These are phyloP conservation scores for Aspergillus kassunensis DNA, from an alignment of 495 filamentous ascomycete genomes.

Conservation along the genomic window DNA sequence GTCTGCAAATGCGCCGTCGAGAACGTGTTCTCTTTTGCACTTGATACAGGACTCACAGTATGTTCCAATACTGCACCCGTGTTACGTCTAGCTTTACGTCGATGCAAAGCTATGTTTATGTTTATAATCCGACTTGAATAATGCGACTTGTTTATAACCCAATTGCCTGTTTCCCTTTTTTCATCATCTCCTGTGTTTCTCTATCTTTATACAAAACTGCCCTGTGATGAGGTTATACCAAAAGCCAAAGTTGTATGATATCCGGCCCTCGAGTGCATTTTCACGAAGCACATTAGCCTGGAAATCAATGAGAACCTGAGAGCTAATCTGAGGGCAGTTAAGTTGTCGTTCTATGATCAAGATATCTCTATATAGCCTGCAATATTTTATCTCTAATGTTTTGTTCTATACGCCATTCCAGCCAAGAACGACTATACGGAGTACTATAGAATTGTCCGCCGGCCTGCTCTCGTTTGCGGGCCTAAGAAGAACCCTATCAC, in stretches of 20 bases:
- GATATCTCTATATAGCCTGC: not conserved
- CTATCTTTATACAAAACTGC: slow-evolving; percentile 15
- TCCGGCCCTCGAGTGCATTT: slow-evolving; percentile 28
- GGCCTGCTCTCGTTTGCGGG: too few species aligned
- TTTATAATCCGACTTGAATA: not conserved
- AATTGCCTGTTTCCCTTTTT: not conserved
- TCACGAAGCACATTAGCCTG: slow-evolving; percentile 21
- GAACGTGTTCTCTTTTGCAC: too few species aligned
- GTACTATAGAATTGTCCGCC: too few species aligned
- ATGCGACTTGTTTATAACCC: too few species aligned
- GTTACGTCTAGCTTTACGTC: too few species aligned
- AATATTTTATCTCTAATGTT: too few species aligned
- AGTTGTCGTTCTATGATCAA: not conserved
- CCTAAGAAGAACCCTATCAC: too few species aligned
- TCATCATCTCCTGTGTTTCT: not conserved
- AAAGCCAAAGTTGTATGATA: slow-evolving; percentile 57
- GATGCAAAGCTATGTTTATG: not conserved
- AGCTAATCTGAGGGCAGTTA: slow-evolving; percentile 53
- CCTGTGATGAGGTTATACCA: slow-evolving; percentile 49
- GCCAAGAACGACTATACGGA: too few species aligned
- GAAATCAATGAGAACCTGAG: slow-evolving; percentile 54
- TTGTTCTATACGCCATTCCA: too few species aligned
- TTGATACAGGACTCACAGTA: too few species aligned
- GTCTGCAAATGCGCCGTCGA: too few species aligned
- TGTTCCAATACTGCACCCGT: too few species aligned